Evolutionary conservation across 2,329 filamentous ascomycete genomes (phyloP), one percentile per base, ranked within the genome.

Genomic region (Monosporascus sp.): DNA sequence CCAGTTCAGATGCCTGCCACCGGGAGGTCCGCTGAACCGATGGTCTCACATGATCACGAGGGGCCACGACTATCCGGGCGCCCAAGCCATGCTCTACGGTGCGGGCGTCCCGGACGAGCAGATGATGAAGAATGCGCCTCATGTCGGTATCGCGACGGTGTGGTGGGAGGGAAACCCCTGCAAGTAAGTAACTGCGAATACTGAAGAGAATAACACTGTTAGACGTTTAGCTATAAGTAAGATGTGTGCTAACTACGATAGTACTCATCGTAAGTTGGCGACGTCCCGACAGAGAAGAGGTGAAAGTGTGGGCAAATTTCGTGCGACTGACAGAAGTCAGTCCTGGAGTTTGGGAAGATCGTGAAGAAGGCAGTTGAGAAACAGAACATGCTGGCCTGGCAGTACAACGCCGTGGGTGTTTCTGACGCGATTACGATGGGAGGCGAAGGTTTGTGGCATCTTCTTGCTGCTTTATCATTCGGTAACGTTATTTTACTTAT

Each of bases 111-210:
- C 91, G 1, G 83, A 91, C 66, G 80, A 84, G 64, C 79, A 94
- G 52, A 84, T 86, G 65, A 96, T 97, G 90, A 92, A 93, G 73
- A 93, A 82, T 53, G 88, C 88, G 51, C 90, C 93, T 14, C 93
- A 97, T 59, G 89, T 97, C 26, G 93, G 93, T 54, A 84, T 97
- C 66, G 88, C 91, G 7, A 91, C 88, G 5, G 90, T 97, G 5
- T 97, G 92, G 92, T 97, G 92, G 92, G 91, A 97, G 73, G 93
- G 93, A 27, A 97, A 97, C 69, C 90, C 93, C 38, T 97, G 92
- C 84, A 96, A 96, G 86, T 90, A 72, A 74, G 86, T 80, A 17
- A 19, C 37, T 7, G 17, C 37, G 4, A 19, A 19, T 19, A 19
- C 40, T 19, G 40, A 14, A 43, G 11, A 43, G 19, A 14, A 24